Evolutionary conservation across 495 filamentous ascomycete genomes (phyloP), one percentile per base, ranked within the genome.

Genomic region (Xylaria scruposa): DNA sequence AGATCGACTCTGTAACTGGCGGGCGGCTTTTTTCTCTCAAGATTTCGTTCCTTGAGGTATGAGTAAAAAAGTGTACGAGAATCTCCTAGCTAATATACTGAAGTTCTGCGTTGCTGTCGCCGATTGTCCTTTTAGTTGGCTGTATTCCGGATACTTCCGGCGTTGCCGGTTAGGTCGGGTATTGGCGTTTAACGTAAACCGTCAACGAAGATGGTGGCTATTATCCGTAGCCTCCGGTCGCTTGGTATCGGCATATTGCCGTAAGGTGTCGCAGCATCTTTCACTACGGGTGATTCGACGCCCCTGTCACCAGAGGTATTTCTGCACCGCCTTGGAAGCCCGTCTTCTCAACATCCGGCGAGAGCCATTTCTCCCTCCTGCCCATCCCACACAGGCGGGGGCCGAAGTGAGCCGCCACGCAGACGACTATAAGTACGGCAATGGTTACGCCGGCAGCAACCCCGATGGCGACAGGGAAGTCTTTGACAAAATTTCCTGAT

Each of bases 301-400:
- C 17, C 15, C 21, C 21, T 19, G 8, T 9, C 40, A 56, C 42
- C n/a, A 67, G 29, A 12, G 47, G 65, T 13, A 19, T 0, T 3
- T 56, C 4, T 54, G n/a, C 49, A 9, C 33, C n/a, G 29, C 10
- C 9, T 1, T 56, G n/a, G 0, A 6, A 10, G 9, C 1, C 59
- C 17, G 17, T 13, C 8, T 38, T 60, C n/a, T 67, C 65, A 3
- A 56, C 33, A 15, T 67, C 65, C n/a, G 72, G 58, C 17, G 74
- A 40, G 26, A 80, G 69, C 77, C 77, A 78, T 12, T 56, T 42
- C n/a, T 78, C 77, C 29, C 62, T 73, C 44, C 72, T 68, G n/a
- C 58, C 53, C 8, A 65, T n/a, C 7, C 73, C 61, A 44, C 63
- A 78, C 56, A 77, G 26, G 3, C 72, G 65, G 47, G 77, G 75